Base-by-base conservation (phyloP, 2,329 filamentous ascomycete genomes). In the Proliferodiscus dingleyae region DNA sequence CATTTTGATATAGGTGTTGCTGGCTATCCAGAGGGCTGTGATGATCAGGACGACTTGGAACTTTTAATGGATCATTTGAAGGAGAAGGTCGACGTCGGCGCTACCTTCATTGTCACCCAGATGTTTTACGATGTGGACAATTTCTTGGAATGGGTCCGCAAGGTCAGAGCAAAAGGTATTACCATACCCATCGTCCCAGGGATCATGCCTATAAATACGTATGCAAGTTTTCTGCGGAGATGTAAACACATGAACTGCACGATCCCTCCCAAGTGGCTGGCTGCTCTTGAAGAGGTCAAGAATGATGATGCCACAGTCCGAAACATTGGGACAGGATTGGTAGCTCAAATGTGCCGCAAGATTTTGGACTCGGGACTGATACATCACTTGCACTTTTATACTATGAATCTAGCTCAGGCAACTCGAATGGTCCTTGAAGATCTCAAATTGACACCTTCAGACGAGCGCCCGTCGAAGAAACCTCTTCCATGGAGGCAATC, bases 91-190 rank as follows among this genome's bases (percentile, higher is more conserved):
- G 93, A 98, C 64, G 87, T 88, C 48, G 93, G 93, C 41, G 90
- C 85, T 51, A 85, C 86, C 5, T 98, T 97, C 65, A 87, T 98
- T 53, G 87, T 98, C 43, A 97, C 93, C 0, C 93, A 98, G 71
- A 98, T 98, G 93, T 97, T 97, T 70, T 98, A 98, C 72, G 91
- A 98, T 62, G 90, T 81, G 40, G 91, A 98, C 61, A 91, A 93
- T 64, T 98, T 98, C 68, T 69, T 97, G 43, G 78, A 83, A 43
- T 98, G 93, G 93, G 86, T 94, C 29, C 74, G 79, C 56, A 93
- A 87, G 64, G 89, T 91, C 48, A 85, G 90, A 40, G 88, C 83
- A 42, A 83, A 81, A 61, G 93, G 93, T 38, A 91, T 98, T 62
- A 83, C 71, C 21, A 74, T 93, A 24, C 87, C 87, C 13, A 93